A percentile compares a stretch with the other conserved stretches of the same genome.
Conservation (phyloP, 176 grass and related monocot genomes). For the Eleusine indica region DNA sequence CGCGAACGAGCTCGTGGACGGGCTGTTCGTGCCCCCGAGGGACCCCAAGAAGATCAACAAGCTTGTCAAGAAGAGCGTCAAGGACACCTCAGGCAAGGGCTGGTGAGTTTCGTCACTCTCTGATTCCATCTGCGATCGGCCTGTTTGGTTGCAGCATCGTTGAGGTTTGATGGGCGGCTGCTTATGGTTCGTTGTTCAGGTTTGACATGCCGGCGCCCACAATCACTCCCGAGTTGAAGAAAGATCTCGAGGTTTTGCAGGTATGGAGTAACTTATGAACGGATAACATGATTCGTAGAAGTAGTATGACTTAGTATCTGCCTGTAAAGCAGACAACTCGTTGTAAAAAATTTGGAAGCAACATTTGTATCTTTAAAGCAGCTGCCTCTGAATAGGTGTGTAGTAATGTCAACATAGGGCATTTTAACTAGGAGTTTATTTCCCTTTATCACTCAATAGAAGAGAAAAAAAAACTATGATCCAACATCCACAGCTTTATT, state of each 20-base stretch:
- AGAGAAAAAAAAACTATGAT: not conserved
- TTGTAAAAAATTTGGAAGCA: not conserved
- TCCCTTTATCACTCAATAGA: not conserved
- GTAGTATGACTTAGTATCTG: not conserved
- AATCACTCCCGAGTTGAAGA: slow-evolving; percentile 87
- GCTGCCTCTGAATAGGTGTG: not conserved
- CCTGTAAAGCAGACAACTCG: not conserved
- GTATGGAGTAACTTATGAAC: slow-evolving; percentile 31
- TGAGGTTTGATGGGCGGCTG: not conserved
- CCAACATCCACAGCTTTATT: not conserved
- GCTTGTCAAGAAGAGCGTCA: slow-evolving; percentile 66
- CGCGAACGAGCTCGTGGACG: slow-evolving; percentile 62
- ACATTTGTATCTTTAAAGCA: not conserved
- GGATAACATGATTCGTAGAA: not conserved
- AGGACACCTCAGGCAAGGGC: slow-evolving; percentile 79
- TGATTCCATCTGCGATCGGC: not conserved
- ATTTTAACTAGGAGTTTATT: not conserved
- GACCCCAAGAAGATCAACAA: slow-evolving; percentile 79
- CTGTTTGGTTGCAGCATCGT: not conserved
- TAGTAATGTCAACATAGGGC: not conserved
- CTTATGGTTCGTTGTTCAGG: slow-evolving; percentile 48
- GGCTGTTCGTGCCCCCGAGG: slow-evolving; percentile 75
- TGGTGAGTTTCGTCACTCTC: slow-evolving; percentile 50
- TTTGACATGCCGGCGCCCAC: slow-evolving; percentile 93
- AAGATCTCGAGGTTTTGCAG: slow-evolving; percentile 91